Base-by-base conservation (phyloP, 2,329 filamentous ascomycete genomes). In the Westerdykella aurantiaca region DNA sequence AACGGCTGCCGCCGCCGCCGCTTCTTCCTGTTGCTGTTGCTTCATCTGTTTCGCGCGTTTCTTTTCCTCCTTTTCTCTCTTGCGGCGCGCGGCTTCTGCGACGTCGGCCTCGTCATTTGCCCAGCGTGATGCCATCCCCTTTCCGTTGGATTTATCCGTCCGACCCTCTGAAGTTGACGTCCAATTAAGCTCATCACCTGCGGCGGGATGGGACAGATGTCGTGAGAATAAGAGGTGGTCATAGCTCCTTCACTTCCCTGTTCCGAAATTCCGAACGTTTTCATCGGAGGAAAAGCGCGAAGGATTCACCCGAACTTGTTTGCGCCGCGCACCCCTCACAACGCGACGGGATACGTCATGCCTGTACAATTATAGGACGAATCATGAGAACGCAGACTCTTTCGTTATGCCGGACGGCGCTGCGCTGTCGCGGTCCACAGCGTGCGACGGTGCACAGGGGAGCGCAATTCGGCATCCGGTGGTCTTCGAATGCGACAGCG, bases 11-110 rank as follows among this genome's bases (percentile, higher is more conserved):
- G 21, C 39, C 42, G 68, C 63, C 16, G 52, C 50, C 33, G 55
- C 67, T 42, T 74, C 78, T 51, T 86, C 81, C 31, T 79, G 75
- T 58, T 79, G 80, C 45, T 81, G 82, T 53, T 86, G 85, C 68
- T 89, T 94, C 62, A 90, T 85, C 22, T 82, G 84, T 68, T 93
- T 96, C 40, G 81, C 72, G 39, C 86, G 83, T 69, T 86, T 88
- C 76, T 93, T 95, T 59, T 89, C 85, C 69, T 95, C 88, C 70
- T 91, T 96, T 64, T 93, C 87, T 49, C 76, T 79, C 68, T 85
- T 91, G 43, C 82, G 76, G 60, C 82, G 81, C 16, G 82, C 82
- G 47, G 87, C 83, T 34, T 84, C 76, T 35, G 81, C 86, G 17
- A 81, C 81, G 64, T 96, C 89, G 55, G 89, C 87, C 56, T 87